Evolutionary conservation across 2,329 filamentous ascomycete species (phyloP), one percentile per base, ranked within the genome.

Genomic region (Chrysosphaeria jannelii): DNA sequence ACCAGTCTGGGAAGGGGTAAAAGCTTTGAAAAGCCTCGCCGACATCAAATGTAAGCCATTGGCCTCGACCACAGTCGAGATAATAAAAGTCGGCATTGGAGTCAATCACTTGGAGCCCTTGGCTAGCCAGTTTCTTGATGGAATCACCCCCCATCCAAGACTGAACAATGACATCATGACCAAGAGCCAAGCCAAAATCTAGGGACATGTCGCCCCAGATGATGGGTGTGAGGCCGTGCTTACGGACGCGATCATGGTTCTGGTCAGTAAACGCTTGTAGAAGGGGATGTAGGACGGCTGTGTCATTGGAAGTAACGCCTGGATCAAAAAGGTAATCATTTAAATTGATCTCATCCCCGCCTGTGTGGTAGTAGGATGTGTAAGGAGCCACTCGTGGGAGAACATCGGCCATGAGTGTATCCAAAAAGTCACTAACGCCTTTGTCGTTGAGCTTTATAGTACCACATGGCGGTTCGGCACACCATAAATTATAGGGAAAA

Each of bases 161-260:
- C 44, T 89, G 78, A 5, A 89, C 55, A 8, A 88, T 51, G 1
- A 72, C 64, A 34, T 78, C 64, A 9, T 53, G 41, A 3, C 62
- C 63, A 5, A 89, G 46, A 0, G 57, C 70, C 22, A 85, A 46
- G 38, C 79, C 71, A 68, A 74, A 89, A 13, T 64, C 51, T 7
- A 71, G 48, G 1, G 75, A 49, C 53, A 85, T 76, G 42, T 89
- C 78, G 40, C 89, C 75, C 78, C 78, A 89, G 1, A 79, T 70
- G 11, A 89, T 48, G 0, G 76, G 74, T 4, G 54, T 57, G 24
- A 89, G 45, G 4, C 67, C 67, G 5, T 55, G 50, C 20, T 53
- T 45, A 21, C 60, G 48, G 19, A 85, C 50, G 21, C 64, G 58
- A 14, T 44, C 50, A 40, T 79, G 70, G 34, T 66, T 64, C 31